Base-by-base conservation (phyloP, 2,329 filamentous ascomycete genomes). In the Cercospora berteroae region DNA sequence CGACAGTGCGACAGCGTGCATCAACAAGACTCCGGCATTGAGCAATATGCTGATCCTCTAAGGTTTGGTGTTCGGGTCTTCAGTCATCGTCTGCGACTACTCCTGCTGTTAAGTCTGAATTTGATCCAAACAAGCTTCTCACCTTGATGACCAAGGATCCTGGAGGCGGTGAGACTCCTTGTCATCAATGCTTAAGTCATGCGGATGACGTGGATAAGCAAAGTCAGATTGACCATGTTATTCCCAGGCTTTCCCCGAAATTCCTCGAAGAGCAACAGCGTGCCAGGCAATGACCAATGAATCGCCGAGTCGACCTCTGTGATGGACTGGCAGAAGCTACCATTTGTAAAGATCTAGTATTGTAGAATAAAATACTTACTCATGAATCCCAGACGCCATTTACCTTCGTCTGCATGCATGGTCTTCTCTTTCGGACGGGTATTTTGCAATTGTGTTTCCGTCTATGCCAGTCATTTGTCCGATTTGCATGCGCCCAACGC, bases 401-500 rank as follows among this genome's bases (percentile, higher is more conserved):
- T 8, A 55, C 25, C 48, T n/a, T 29, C 48, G 48, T 25, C 13
- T 8, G 25, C 10, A 50, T 23, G 48, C 20, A 12, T 13, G 7
- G 6, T 25, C 12, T 27, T 27, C 16, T 2, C 48, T n/a, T 25
- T 55, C 48, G 20, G 23, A 27, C 23, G 48, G 23, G 48, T 27
- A 55, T 27, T 55, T 8, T 29, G 48, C 23, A n/a, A 55, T 27
- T 55, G 20, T 29, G n/a, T 27, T 20, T 27, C 52, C 62, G 10
- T 64, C 56, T 50, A 64, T 58, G 52, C 56, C 23, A 18, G 12
- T 23, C 18, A 8, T 18, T 58, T 29, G 56, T 55, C 42, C 20
- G 20, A 44, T 29, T 20, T 4, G 23, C 48, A n/a, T 60, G 13
- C 42, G n/a, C 63, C 42, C 4, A 65, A 60, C 63, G 56, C 63